Evolutionary conservation across 2,329 filamentous ascomycete species (phyloP).

Genomic region (Alternaria brassicicola): DNA sequence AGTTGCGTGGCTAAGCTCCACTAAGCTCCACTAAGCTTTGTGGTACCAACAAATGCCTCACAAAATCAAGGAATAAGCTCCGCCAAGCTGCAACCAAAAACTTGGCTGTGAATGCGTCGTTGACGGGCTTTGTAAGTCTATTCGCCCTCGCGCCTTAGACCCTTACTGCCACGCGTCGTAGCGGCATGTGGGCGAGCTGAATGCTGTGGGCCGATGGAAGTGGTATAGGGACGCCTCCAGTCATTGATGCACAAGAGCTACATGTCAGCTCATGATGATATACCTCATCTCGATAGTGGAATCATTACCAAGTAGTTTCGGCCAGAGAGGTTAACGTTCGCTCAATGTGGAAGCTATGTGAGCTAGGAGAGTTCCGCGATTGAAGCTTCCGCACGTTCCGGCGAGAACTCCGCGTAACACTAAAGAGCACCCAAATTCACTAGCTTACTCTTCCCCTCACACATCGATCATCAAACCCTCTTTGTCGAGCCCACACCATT

Average conservation of each 20-base stretch:
- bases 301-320: neutral
- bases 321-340: neutral
- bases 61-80: conserved; percentile 32
- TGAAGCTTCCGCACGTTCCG: neutral
- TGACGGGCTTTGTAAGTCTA: neutral
- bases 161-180: conserved; percentile 1
- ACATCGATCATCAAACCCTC: conserved; percentile 15
- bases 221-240: neutral
- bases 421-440: neutral
- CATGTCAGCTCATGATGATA: neutral
- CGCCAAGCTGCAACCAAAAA: conserved; percentile 25
- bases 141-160: neutral
- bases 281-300: neutral
- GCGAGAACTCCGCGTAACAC: neutral
- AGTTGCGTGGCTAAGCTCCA: conserved; percentile 21
- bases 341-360: neutral
- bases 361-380: neutral
- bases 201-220: neutral
- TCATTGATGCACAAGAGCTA: neutral
- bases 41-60: conserved; percentile 35
- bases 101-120: conserved; percentile 35
- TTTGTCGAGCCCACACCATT: conserved; percentile 36
- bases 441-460: neutral
- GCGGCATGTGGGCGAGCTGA: neutral
- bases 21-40: conserved; percentile 37